phyloP scores from a whole-genome alignment of 225 moss, liverwort and hornwort species.

The Marchantia paleacea region DNA sequence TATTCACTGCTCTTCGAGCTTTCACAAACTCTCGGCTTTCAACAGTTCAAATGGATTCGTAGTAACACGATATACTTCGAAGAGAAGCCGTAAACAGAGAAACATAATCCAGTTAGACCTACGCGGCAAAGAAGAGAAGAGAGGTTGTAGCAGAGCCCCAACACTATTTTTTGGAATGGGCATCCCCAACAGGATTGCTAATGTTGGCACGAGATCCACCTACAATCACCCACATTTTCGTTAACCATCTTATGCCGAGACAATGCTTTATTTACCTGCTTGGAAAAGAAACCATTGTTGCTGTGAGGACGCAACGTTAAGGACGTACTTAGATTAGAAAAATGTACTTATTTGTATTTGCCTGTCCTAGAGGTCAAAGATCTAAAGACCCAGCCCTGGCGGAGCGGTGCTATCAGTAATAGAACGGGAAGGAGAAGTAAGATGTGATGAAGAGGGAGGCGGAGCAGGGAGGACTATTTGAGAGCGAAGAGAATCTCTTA shows the following conservation, averaged over 20 bases:
- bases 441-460: not conserved
- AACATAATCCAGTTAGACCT: slow-evolving; percentile 23
- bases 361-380: too few species aligned
- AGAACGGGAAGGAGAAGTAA: not conserved
- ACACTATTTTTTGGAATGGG: slow-evolving; percentile 84
- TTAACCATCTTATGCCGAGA: not conserved
- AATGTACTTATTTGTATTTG: too few species aligned
- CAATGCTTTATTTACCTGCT: not conserved
- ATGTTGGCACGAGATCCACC: slow-evolving; percentile 82
- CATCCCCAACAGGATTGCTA: slow-evolving; percentile 67
- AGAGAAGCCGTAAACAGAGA: not conserved
- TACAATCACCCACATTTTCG: slow-evolving; percentile 2
- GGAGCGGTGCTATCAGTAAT: not conserved
- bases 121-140: slow-evolving; percentile 57
- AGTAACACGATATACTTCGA: not conserved
- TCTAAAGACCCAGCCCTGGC: too few species aligned
- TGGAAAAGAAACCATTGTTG: not conserved
- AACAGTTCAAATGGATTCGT: not conserved
- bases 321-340: not conserved
- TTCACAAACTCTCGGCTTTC: not conserved
- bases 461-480: too few species aligned
- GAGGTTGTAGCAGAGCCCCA: slow-evolving; percentile 62
- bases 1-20: not conserved
- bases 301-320: not conserved
- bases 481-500: too few species aligned